Evolutionary conservation across 2,329 filamentous ascomycete species (phyloP).

Genomic region (Chaetomiaceae sp.): DNA sequence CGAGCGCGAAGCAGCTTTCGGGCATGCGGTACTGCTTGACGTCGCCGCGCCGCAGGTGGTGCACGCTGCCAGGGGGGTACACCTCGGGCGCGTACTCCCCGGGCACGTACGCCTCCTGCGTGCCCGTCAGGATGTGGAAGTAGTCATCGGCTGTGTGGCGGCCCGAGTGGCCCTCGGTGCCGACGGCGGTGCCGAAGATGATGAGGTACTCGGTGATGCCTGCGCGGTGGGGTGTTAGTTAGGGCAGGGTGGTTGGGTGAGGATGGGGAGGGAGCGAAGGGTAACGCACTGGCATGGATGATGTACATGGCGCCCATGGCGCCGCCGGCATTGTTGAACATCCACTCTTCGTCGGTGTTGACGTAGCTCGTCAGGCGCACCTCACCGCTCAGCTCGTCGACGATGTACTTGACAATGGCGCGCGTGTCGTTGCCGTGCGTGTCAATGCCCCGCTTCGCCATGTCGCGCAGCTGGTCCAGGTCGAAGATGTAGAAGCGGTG

Average conservation of each 20-base stretch:
- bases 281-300: constrained; percentile 68
- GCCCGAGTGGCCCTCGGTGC: constrained; percentile 82
- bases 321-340: constrained; percentile 87
- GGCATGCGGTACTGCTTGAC: constrained; percentile 84
- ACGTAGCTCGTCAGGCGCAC: constrained; percentile 47
- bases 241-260: background rate
- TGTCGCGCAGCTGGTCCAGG: constrained; percentile 58
- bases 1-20: constrained; percentile 68
- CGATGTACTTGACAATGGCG: constrained; percentile 62
- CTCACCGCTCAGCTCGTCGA: constrained; percentile 56
- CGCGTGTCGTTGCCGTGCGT: constrained; percentile 70
- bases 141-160: constrained; percentile 91
- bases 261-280: background rate
- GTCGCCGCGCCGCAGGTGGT: constrained; percentile 64
- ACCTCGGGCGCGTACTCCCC: constrained; percentile 62
- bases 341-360: constrained; percentile 72
- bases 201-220: constrained; percentile 84
- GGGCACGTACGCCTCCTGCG: constrained; percentile 68
- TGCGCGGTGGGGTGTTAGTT: constrained; percentile 23
- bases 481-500: constrained; percentile 71
- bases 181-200: constrained; percentile 75
- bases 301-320: constrained; percentile 92
- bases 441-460: constrained; percentile 59
- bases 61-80: constrained; percentile 67
- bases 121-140: constrained; percentile 81